phyloP scores from a whole-genome alignment of 1,284 basidiomycete genomes.

The Stygiomarasmius scandens region DNA sequence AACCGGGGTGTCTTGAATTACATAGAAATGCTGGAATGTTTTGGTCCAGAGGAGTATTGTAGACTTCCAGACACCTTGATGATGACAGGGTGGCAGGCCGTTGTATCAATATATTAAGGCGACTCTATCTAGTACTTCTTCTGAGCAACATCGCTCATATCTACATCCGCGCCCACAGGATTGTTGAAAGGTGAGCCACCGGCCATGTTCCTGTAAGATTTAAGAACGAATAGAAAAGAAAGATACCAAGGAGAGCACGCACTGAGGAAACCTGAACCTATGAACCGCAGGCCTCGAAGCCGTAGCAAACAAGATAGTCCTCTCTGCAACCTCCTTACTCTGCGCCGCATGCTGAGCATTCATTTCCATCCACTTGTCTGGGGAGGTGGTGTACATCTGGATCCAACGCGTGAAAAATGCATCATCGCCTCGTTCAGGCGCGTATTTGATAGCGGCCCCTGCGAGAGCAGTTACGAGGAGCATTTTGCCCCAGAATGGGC shows the following conservation, averaged over 20 bases:
- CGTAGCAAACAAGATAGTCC: conserved; percentile 46
- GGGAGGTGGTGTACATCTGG: conserved; percentile 50
- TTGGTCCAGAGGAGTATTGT: no score
- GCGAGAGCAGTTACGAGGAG: conserved; percentile 48
- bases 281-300: conserved; percentile 57
- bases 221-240: background rate
- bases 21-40: no score
- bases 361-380: conserved; percentile 52
- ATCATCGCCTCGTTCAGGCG: conserved; percentile 60
- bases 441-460: conserved; percentile 64
- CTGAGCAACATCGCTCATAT: conserved; percentile 45
- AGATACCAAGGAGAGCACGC: conserved; percentile 32
- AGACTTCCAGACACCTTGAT: no score
- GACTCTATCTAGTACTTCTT: conserved; percentile 37
- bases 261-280: conserved; percentile 72
- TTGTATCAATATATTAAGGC: conserved; percentile 17
- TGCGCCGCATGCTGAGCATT: conserved; percentile 60
- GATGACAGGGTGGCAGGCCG: no score
- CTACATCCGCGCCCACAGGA: conserved; percentile 50
- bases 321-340: conserved; percentile 47
- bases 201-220: conserved; percentile 42
- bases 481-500: conserved; percentile 64
- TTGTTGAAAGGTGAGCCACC: conserved; percentile 52
- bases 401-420: conserved; percentile 67
- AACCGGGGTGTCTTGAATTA: no score